Evolutionary conservation across 73 alveolate genomes (phyloP).

Genomic region (Paramecium bursaria): DNA sequence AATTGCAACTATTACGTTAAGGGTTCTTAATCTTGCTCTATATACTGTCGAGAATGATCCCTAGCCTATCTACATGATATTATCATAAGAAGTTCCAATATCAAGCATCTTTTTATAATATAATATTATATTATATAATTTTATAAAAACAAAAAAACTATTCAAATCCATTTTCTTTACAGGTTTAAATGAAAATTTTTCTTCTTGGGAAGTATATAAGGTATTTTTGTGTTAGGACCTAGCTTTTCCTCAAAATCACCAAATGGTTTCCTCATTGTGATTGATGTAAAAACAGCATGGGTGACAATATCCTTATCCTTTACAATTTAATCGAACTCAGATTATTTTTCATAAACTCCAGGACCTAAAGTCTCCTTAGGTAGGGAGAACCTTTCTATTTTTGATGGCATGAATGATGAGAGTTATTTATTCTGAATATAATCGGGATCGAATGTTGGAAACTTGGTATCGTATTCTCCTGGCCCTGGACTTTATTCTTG

Average conservation of each 20-base stretch:
- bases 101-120: no score
- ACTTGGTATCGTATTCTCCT: constrained; percentile 60
- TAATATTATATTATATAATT: no score
- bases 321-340: constrained; percentile 57
- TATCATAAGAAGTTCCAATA: no score
- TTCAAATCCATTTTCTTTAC: constrained; percentile 64
- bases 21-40: constrained; percentile 3
- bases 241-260: constrained; percentile 63
- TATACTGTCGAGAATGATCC: constrained; percentile 49
- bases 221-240: constrained; percentile 62
- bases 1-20: constrained; percentile 23
- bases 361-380: no score
- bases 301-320: constrained; percentile 50
- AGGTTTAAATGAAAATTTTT: constrained; percentile 61
- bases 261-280: constrained; percentile 61
- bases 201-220: constrained; percentile 64
- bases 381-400: no score
- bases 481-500: constrained; percentile 62
- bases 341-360: constrained; percentile 12
- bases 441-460: constrained; percentile 62
- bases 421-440: constrained; percentile 38
- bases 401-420: no score
- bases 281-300: constrained; percentile 58
- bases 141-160: not conserved
- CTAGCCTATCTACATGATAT: constrained; percentile 17